These are phyloP conservation scores for Aspergillus affinis DNA, from an alignment of 495 filamentous ascomycete species.

Conservation along the genomic window DNA sequence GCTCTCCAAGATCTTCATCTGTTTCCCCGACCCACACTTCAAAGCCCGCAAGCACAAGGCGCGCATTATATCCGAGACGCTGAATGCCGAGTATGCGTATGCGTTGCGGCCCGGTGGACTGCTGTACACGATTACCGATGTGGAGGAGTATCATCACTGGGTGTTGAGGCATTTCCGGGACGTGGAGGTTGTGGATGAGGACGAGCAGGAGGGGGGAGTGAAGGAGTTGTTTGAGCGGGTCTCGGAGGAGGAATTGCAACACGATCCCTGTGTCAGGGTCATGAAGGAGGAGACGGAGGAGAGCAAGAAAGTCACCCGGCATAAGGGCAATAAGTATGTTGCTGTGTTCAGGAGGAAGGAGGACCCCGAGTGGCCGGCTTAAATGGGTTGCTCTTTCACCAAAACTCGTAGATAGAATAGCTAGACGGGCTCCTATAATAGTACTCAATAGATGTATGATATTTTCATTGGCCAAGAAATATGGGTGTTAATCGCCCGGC, in stretches of 20 bases:
- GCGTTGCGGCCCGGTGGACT: constrained; percentile 78
- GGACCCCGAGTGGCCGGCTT: constrained; percentile 69
- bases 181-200: constrained; percentile 25
- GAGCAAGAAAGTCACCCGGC: constrained; percentile 93
- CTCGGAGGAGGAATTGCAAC: constrained; percentile 62
- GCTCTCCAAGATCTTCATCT: constrained; percentile 89
- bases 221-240: constrained; percentile 55
- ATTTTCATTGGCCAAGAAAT: not conserved
- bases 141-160: constrained; percentile 91
- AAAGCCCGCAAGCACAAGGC: constrained; percentile 97
- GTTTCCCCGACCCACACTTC: constrained; percentile 98
- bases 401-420: not conserved
- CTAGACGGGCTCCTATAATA: too few species aligned
- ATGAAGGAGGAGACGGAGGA: constrained; percentile 93
- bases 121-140: constrained; percentile 95
- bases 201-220: constrained; percentile 37
- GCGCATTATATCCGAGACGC: constrained; percentile 81
- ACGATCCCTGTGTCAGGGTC: constrained; percentile 72
- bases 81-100: constrained; percentile 93
- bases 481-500: not conserved
- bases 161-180: constrained; percentile 79
- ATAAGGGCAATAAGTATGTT: constrained; percentile 84
- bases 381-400: not conserved
- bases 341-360: constrained; percentile 78
- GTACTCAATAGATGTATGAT: not conserved